Evolutionary conservation across 257 asterid species (phyloP).

Genomic region (Solanum piurae): DNA sequence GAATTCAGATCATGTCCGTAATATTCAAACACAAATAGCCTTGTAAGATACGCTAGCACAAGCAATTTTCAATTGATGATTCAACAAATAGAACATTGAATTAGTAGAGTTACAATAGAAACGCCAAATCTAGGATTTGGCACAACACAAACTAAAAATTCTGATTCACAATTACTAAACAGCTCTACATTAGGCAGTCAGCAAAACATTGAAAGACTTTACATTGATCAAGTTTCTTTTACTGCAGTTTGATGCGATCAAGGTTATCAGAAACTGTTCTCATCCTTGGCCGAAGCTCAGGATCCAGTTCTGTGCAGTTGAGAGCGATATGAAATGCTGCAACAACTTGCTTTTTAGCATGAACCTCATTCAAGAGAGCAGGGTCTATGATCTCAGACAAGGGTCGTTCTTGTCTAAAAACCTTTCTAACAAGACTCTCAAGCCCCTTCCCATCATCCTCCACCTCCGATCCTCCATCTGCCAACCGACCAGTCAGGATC

Average conservation of each 20-base stretch:
- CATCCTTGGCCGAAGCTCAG: conserved; percentile 89
- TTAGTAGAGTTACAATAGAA: background rate
- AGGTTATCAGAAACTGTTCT: conserved; percentile 65
- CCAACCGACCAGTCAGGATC: conserved; percentile 58
- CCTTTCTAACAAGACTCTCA: conserved; percentile 58
- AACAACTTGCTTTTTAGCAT: conserved; percentile 81
- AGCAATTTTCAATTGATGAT: background rate
- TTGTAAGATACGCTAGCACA: background rate
- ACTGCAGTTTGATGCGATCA: conserved; percentile 42
- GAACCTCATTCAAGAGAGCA: conserved; percentile 62
- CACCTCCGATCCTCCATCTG: conserved; percentile 16
- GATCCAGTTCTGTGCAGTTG: conserved; percentile 71
- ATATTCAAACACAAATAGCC: background rate
- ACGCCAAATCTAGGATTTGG: background rate
- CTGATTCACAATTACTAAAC: background rate
- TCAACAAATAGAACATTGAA: background rate
- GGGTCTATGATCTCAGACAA: conserved; percentile 79
- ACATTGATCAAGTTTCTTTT: conserved; percentile 6
- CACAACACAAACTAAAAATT: background rate
- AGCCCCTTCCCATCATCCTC: conserved; percentile 47
- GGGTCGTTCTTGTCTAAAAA: conserved; percentile 63
- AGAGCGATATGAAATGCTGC: conserved; percentile 74
- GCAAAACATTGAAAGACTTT: background rate
- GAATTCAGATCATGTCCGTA: no score
- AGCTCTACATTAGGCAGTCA: background rate